Percentiles rank a stretch among this genome's conserved stretches.
Conservation (phyloP, 176 grass and related monocot species). For the Alloteropsis semialata region DNA sequence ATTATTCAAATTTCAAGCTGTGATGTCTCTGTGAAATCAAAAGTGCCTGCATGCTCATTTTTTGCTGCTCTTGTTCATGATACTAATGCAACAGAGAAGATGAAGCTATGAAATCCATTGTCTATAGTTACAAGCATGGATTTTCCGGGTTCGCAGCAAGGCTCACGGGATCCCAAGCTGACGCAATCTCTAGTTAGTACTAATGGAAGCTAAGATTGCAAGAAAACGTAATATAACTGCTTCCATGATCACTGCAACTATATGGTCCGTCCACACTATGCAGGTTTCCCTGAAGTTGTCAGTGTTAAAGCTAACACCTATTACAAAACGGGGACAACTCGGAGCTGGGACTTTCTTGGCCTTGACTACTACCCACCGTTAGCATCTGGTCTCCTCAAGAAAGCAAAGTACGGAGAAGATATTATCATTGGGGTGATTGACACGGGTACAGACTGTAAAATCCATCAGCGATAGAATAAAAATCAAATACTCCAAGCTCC, state of each 20-base stretch:
- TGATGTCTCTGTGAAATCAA: background rate
- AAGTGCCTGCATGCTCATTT: background rate
- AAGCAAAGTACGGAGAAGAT: slow-evolving; percentile 44
- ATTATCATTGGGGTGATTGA: slow-evolving; percentile 30
- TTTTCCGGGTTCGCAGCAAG: slow-evolving; percentile 20
- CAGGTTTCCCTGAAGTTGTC: slow-evolving; percentile 40
- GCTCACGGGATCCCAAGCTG: slow-evolving; percentile 4
- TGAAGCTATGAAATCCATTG: background rate
- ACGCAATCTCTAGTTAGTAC: background rate
- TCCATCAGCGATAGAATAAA: background rate
- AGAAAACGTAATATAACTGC: too few relatives aligned
- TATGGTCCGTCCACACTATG: background rate
- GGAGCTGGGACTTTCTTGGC: slow-evolving; percentile 46
- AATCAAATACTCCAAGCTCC: too few relatives aligned
- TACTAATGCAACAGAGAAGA: background rate
- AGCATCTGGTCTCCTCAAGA: slow-evolving; percentile 12
- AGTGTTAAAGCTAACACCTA: slow-evolving; percentile 16
- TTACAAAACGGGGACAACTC: slow-evolving; percentile 7
- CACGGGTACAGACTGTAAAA: too few relatives aligned
- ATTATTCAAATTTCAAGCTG: background rate
- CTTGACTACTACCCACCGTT: slow-evolving; percentile 2
- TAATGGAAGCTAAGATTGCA: background rate
- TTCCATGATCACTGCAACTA: background rate
- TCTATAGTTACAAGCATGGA: slow-evolving; percentile 10
- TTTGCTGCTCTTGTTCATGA: background rate